phyloP scores from a whole-genome alignment of 2,329 filamentous ascomycete genomes.

The Aspergillus quadrilineatus region DNA sequence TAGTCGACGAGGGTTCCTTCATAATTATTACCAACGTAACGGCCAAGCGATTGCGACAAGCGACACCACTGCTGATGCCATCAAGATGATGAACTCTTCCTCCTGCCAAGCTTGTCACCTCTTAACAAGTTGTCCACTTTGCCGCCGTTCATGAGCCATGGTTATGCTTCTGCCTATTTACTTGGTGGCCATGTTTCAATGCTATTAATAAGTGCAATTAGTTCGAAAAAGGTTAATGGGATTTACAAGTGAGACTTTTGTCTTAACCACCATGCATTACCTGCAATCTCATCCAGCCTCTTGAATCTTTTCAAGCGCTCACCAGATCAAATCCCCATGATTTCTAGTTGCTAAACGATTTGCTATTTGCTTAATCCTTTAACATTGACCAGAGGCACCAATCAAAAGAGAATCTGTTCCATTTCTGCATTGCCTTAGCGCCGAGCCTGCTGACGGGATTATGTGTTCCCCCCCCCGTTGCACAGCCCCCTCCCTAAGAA shows the following conservation, averaged over 20 bases:
- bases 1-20: conserved; percentile 6
- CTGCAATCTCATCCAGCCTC: background rate
- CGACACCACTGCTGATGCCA: background rate
- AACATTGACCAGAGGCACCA: background rate
- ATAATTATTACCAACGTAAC: background rate
- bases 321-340: background rate
- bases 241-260: background rate
- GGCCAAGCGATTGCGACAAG: conserved; percentile 5
- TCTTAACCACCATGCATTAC: background rate
- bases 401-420: background rate
- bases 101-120: background rate
- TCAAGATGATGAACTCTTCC: background rate
- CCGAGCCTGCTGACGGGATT: conserved; percentile 3
- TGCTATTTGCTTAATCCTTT: background rate
- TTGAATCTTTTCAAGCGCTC: background rate
- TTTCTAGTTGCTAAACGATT: background rate
- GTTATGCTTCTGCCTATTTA: conserved; percentile 11
- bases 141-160: background rate
- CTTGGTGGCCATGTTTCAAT: background rate
- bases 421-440: background rate
- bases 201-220: background rate
- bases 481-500: conserved; percentile 7
- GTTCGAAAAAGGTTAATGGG: background rate
- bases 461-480: background rate
- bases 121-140: too few relatives aligned